Conservation (phyloP, 129 eudicot genomes). For the Flaveria ramosissima region DNA sequence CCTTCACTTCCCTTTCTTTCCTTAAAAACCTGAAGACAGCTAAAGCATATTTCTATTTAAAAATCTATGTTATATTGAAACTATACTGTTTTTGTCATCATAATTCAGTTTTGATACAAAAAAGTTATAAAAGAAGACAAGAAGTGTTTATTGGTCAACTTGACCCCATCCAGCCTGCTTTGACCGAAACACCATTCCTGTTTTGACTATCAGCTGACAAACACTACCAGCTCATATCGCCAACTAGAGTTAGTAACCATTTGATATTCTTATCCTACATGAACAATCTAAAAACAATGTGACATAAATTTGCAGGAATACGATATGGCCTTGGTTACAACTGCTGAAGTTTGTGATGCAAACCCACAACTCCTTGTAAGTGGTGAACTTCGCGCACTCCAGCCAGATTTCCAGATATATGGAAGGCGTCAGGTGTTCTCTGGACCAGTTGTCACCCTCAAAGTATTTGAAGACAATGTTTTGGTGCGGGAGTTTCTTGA, state of each 20-base stretch:
- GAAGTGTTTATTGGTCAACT: not conserved
- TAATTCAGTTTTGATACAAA: not conserved
- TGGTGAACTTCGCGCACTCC: slow-evolving; percentile 67
- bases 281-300: slow-evolving; percentile 4
- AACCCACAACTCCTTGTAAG: slow-evolving; percentile 51
- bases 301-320: slow-evolving; percentile 8
- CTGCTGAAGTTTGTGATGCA: slow-evolving; percentile 70
- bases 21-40: not conserved
- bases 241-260: not conserved
- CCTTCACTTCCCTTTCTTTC: not conserved
- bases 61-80: not conserved
- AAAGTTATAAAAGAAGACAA: not conserved
- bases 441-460: slow-evolving; percentile 64
- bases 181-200: not conserved
- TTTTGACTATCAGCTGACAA: not conserved
- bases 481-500: slow-evolving; percentile 59
- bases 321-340: slow-evolving; percentile 59
- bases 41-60: not conserved
- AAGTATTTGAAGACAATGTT: slow-evolving; percentile 72
- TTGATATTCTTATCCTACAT: not conserved
- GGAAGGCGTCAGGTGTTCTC: slow-evolving; percentile 64
- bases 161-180: not conserved
- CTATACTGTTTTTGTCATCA: not conserved
- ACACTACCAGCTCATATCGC: not conserved
- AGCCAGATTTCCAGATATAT: slow-evolving; percentile 59